These are phyloP conservation scores for Colletotrichum falcatum DNA, from an alignment of 2,329 filamentous ascomycete species.

Conservation along the genomic window DNA sequence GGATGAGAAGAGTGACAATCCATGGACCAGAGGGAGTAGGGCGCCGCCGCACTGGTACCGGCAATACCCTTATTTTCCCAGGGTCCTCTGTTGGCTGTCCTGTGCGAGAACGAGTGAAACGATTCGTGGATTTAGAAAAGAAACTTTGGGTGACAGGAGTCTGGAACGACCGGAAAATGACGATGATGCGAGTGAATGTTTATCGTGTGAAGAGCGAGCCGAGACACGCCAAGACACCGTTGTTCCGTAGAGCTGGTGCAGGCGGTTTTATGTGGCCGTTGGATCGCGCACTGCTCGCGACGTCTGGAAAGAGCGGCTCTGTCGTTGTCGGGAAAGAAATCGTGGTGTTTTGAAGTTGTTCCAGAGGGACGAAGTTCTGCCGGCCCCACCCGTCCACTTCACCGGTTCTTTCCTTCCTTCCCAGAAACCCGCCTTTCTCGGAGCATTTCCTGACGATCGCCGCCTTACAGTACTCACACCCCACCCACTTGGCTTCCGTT, in stretches of 20 bases:
- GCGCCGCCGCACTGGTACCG: not conserved
- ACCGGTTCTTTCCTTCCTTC: constrained; percentile 29
- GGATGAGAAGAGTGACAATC: not conserved
- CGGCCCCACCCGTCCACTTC: constrained; percentile 25
- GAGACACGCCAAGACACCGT: not conserved
- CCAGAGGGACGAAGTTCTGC: constrained; percentile 33
- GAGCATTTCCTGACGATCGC: constrained; percentile 28
- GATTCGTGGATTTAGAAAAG: not conserved
- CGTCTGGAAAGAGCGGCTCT: constrained; percentile 1
- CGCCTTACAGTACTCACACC: not conserved
- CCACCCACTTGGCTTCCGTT: constrained; percentile 4
- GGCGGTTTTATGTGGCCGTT: not conserved
- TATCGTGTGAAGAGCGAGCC: not conserved
- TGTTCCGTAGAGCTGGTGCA: not conserved
- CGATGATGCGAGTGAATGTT: not conserved
- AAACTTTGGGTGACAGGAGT: not conserved
- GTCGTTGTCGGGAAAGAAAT: constrained; percentile 26
- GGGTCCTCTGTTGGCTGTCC: not conserved
- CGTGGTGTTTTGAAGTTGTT: constrained; percentile 38
- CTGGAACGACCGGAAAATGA: not conserved
- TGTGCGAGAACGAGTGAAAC: not conserved
- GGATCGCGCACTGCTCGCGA: not conserved
- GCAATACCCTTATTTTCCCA: not conserved
- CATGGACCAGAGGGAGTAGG: not conserved
- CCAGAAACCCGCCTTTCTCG: constrained; percentile 13